Base-by-base conservation (phyloP, 2,329 filamentous ascomycete species). In the Aspergillus phoenicis region DNA sequence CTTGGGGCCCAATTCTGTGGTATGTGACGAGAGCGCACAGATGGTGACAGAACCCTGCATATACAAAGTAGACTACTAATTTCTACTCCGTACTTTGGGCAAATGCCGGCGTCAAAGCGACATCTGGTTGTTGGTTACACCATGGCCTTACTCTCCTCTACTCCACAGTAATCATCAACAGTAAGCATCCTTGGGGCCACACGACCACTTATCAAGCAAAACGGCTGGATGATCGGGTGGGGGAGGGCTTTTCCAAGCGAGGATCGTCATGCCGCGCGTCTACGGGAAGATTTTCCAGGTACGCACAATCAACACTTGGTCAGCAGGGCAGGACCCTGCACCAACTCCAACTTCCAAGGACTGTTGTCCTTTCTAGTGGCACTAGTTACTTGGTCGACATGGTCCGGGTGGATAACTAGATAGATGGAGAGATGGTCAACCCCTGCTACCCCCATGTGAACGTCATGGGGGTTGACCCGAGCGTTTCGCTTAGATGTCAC, bases 251-350 rank as follows among this genome's bases (percentile, higher is more conserved):
- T 11, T 59, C 36, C 54, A 62, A 59, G 48, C 52, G 61, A 65
- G 24, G 66, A 67, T 68, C 64, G 61, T 52, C 58, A 58, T 59
- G 63, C 63, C 60, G 63, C 64, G 62, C 61, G 64, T 67, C 64
- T 64, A 61, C 57, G 36, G 41, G 33, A 36, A 36, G 33, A 36
- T 36, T 39, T 15, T 39, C 36, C 57, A 36, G 49, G 26, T 38
- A 59, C 57, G 20, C 36, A 41, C 36, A 11, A 28, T 13, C 33
- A 36, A 6, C 11, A 36, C 33, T 36, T 36, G 33, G 33, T 13
- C 33, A 36, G 33, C 33, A 36, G 47, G 15, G 36, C 36, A 43
- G 43, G 38, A 55, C 24, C 51, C 33, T 43, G 20, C 41, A 17
- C 39, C 39, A 17, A 20, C 20, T 20, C 20, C 20, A 11, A 43